These are phyloP conservation scores for Casuarina glauca DNA, from an alignment of 306 rosid genomes.

Conservation along the genomic window DNA sequence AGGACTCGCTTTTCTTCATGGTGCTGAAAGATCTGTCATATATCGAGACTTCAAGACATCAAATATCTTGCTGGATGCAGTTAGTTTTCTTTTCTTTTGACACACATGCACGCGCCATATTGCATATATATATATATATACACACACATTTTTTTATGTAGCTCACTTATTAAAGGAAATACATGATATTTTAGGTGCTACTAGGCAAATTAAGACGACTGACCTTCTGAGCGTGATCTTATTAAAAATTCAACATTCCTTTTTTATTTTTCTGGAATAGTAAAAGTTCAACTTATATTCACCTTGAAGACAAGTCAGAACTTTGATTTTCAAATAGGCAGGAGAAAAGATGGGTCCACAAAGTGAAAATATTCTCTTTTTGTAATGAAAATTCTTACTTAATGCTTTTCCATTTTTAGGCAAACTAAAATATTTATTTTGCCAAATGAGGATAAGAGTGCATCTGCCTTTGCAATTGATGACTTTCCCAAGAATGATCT, in stretches of 20 bases:
- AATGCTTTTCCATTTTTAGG: not conserved
- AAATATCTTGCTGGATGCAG: slow-evolving; percentile 84
- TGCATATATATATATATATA: too few relatives aligned
- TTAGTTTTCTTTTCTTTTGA: slow-evolving; percentile 47
- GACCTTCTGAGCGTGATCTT: slow-evolving; percentile 1
- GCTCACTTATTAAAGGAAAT: not conserved
- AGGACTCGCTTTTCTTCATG: slow-evolving; percentile 99
- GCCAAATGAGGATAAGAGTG: not conserved
- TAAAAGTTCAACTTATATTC: not conserved
- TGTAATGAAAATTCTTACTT: not conserved
- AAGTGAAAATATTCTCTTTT: not conserved
- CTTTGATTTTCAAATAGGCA: not conserved
- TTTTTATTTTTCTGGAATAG: not conserved
- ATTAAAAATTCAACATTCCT: not conserved
- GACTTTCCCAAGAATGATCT: slow-evolving; percentile 6
- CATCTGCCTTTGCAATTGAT: slow-evolving; percentile 18
- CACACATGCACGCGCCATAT: too few relatives aligned
- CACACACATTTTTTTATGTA: not conserved
- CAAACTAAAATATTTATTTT: slow-evolving; percentile 8
- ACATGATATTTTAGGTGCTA: slow-evolving; percentile 2
- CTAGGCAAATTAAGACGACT: slow-evolving; percentile 3
- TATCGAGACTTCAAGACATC: slow-evolving; percentile 99
- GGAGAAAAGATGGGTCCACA: not conserved
- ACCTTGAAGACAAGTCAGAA: not conserved
- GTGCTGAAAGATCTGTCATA: slow-evolving; percentile 83